phyloP scores from a whole-genome alignment of 106 monocot species.

The Dioscorea alata region DNA sequence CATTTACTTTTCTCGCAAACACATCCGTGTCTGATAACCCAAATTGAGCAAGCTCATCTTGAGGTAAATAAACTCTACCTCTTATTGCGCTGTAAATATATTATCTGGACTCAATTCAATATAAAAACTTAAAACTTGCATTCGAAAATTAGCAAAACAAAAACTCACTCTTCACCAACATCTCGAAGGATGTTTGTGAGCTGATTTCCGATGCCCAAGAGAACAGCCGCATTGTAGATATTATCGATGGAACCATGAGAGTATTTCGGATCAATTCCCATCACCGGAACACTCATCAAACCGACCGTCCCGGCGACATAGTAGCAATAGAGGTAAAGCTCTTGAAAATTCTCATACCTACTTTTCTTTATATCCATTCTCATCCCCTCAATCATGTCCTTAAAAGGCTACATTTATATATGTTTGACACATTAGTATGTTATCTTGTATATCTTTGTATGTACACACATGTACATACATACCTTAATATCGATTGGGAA shows the following conservation, averaged over 20 bases:
- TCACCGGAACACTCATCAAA: slow-evolving; percentile 30
- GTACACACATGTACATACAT: neutral
- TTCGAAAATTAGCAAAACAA: neutral
- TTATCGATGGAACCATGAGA: slow-evolving; percentile 2
- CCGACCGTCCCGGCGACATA: slow-evolving; percentile 30
- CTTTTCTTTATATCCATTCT: slow-evolving; percentile 12
- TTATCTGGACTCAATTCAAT: neutral
- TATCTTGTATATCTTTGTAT: too few species aligned
- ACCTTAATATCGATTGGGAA: slow-evolving; percentile 8
- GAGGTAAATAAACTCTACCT: slow-evolving; percentile 38
- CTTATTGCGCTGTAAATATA: slow-evolving; percentile 21
- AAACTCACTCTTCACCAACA: slow-evolving; percentile 29
- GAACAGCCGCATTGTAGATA: slow-evolving; percentile 12
- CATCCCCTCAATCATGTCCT: slow-evolving; percentile 31
- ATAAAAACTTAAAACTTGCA: too few species aligned
- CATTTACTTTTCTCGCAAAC: neutral
- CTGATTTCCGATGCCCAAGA: slow-evolving; percentile 20
- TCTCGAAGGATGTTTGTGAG: slow-evolving; percentile 32
- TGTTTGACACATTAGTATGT: too few species aligned
- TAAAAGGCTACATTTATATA: slow-evolving; percentile 13
- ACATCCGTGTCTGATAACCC: neutral
- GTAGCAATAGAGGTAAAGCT: slow-evolving; percentile 31
- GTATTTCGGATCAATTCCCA: slow-evolving; percentile 16
- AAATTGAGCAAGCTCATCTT: slow-evolving; percentile 18
- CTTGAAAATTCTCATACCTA: slow-evolving; percentile 17